Evolutionary conservation across 2,329 filamentous ascomycete species (phyloP), one percentile per base, ranked within the genome.

Genomic region (Lachnellula cervina): DNA sequence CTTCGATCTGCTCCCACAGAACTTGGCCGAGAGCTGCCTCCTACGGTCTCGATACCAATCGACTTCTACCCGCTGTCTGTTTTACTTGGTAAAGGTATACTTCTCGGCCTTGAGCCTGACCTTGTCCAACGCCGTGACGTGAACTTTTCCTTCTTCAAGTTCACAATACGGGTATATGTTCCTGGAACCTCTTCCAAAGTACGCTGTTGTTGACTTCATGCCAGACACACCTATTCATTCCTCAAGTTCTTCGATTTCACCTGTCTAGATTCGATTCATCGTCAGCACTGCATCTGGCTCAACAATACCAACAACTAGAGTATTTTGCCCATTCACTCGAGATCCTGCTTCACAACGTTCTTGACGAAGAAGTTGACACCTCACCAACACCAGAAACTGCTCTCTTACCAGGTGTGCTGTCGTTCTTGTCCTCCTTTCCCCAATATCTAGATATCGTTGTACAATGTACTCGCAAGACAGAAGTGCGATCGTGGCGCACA

Each of bases 391-490:
- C 84, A 0, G 83, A 86, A 60, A 78, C 84, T 70, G 77, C 87
- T 65, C 73, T 88, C 62, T 68, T 92, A 66, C 80, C 84, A 66
- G 72, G 85, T 3, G 83, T 86, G 2, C 70, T 86, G 21, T 86
- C 82, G 0, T 76, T 86, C 8, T 70, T 86, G 55, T 88, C 88
- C 0, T 89, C 86, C 1, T 88, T 90, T 71, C 87, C 86, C 54
- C 84, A 90, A 56, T 99, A 97, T 68, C 84, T 97, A 16, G 93
- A 97, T 66, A 94, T 97, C 56, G 87, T 99, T 23, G 88, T 99
- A 19, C 94, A 96, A 73, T 99, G 94, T 73, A 97, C 94, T 1
- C 87, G 94, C 53, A 99, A 99, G 73, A 99, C 94, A 0, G 94
- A 99, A 69, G 85, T 96, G 7, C 85, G 93, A 40, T 96, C 90